phyloP scores from a whole-genome alignment of 2,329 filamentous ascomycete genomes.

The Fusarium sacchari region DNA sequence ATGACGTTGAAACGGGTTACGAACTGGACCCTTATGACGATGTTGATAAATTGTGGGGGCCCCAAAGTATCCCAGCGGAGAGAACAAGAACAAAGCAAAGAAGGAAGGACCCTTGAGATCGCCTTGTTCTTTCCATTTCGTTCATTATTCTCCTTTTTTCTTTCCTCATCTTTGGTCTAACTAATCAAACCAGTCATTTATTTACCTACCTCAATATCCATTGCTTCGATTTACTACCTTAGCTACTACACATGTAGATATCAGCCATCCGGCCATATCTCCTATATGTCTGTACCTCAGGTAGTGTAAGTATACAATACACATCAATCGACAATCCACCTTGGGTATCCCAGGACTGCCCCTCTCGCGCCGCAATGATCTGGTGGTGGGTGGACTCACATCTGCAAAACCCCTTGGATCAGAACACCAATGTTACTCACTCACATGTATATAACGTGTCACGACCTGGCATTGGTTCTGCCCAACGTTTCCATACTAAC shows the following conservation, averaged over 20 bases:
- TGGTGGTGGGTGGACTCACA: slow-evolving; percentile 20
- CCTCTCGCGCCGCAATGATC: slow-evolving; percentile 11
- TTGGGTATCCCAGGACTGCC: neutral
- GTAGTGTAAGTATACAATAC: neutral
- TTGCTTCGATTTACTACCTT: neutral
- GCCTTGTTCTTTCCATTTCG: neutral
- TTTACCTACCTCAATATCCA: neutral
- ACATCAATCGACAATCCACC: neutral
- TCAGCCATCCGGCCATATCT: neutral
- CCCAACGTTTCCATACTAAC: neutral
- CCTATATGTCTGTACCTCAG: neutral
- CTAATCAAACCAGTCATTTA: neutral
- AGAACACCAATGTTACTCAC: neutral
- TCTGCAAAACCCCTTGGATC: neutral
- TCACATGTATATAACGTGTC: neutral
- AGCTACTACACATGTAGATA: neutral
- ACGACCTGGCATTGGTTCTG: neutral
- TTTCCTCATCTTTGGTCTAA: neutral
- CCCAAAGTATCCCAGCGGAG: neutral
- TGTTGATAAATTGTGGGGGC: slow-evolving; percentile 13
- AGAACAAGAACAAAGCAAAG: slow-evolving; percentile 2
- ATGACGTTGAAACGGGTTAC: slow-evolving; percentile 25
- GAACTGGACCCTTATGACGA: slow-evolving; percentile 39
- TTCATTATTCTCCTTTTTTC: neutral
- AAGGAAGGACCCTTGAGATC: neutral